phyloP scores from a whole-genome alignment of 805 yeast species.

The Candida succiphila region DNA sequence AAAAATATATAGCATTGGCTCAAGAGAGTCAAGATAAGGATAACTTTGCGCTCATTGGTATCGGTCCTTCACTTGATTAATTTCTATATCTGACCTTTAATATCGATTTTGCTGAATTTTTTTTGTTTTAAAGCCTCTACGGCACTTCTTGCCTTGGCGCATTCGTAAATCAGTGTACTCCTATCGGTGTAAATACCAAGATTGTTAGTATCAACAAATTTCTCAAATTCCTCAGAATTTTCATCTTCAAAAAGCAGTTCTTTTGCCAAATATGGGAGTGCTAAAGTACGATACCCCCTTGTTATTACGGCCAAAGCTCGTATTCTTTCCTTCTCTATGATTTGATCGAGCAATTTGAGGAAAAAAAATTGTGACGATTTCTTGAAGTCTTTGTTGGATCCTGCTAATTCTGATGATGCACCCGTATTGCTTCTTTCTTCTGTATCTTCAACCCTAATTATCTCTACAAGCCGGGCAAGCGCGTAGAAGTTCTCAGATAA shows the following conservation, averaged over 20 bases:
- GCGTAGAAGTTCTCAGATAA: constrained; percentile 38
- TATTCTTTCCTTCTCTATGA: constrained; percentile 49
- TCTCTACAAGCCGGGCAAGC: too few relatives aligned
- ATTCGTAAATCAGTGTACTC: constrained; percentile 19
- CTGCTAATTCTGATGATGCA: not conserved
- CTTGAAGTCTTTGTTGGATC: not conserved
- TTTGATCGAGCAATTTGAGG: constrained; percentile 32
- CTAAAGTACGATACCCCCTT: constrained; percentile 42
- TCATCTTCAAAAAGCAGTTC: constrained; percentile 16
- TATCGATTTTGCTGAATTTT: constrained; percentile 57
- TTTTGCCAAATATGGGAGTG: constrained; percentile 11
- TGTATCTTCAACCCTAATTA: too few relatives aligned
- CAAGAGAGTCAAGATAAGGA: constrained; percentile 48
- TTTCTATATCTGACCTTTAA: constrained; percentile 71
- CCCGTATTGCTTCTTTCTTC: too few relatives aligned
- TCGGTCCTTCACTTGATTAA: constrained; percentile 46
- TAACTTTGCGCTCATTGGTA: constrained; percentile 70
- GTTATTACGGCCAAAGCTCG: constrained; percentile 46
- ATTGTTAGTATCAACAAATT: constrained; percentile 19
- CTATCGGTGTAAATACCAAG: constrained; percentile 33
- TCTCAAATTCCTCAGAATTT: constrained; percentile 28
- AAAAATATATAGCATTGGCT: constrained; percentile 55
- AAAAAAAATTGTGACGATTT: constrained; percentile 26
- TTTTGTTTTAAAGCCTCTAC: constrained; percentile 16
- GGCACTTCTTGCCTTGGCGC: constrained; percentile 12